Conservation (phyloP, 2,329 filamentous ascomycete species). For the Paecilomyces niveus region DNA sequence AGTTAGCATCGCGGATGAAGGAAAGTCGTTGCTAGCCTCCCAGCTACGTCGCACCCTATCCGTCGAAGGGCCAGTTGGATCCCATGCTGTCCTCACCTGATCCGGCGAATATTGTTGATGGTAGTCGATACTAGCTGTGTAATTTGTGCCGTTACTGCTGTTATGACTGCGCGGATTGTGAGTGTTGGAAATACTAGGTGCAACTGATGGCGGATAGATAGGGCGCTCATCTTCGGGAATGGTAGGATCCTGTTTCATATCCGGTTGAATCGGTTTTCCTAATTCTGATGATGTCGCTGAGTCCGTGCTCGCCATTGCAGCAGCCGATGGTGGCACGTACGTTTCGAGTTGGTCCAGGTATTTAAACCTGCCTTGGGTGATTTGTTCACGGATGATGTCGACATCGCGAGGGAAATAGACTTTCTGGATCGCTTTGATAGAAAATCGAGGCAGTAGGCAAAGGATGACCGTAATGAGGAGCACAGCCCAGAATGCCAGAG, state of each 20-base stretch:
- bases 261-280: conserved; percentile 45
- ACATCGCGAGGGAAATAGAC: conserved; percentile 89
- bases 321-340: conserved; percentile 42
- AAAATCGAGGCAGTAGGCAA: conserved; percentile 80
- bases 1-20: conserved; percentile 75
- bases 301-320: conserved; percentile 31
- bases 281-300: conserved; percentile 34
- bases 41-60: conserved; percentile 26
- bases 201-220: conserved; percentile 87
- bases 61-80: conserved; percentile 78
- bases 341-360: conserved; percentile 56
- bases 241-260: conserved; percentile 55
- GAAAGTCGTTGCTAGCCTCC: conserved; percentile 71
- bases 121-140: conserved; percentile 52
- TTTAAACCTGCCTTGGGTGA: conserved; percentile 73
- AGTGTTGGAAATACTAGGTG: conserved; percentile 61
- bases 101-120: conserved; percentile 52
- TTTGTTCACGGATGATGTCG: conserved; percentile 92
- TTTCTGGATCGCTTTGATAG: conserved; percentile 82
- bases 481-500: conserved; percentile 81
- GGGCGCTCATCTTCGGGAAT: conserved; percentile 83
- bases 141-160: conserved; percentile 89
- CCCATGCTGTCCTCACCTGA: conserved; percentile 63
- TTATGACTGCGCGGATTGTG: conserved; percentile 80
- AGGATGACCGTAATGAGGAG: conserved; percentile 72